Conservation (phyloP, 1,139 yeast species). For the Eremothecium coryli region DNA sequence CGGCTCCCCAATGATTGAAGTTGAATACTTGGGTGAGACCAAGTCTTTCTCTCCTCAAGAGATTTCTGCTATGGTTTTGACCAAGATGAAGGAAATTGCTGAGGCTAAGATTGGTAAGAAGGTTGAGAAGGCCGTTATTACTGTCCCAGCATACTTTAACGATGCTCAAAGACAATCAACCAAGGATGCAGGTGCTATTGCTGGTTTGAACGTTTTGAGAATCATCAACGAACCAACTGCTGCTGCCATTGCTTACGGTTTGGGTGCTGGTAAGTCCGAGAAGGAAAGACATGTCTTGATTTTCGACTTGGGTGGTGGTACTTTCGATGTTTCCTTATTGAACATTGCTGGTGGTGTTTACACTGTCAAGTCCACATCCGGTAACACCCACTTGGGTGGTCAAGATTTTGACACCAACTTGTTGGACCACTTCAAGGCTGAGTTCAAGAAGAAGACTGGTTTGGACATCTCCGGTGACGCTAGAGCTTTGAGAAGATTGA, state of each 20-base stretch:
- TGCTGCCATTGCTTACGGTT: constrained; percentile 97
- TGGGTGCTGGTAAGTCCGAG: constrained; percentile 85
- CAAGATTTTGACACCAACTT: constrained; percentile 98
- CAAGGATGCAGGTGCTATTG: constrained; percentile 97
- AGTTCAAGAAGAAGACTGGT: constrained; percentile 96
- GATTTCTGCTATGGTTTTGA: constrained; percentile 90
- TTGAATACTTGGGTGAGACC: constrained; percentile 85
- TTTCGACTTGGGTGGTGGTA: constrained; percentile 98
- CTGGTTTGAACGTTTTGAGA: constrained; percentile 93
- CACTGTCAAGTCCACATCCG: constrained; percentile 99
- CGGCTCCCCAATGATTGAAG: constrained; percentile 89
- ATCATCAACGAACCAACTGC: constrained; percentile 98
- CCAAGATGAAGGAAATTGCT: constrained; percentile 97
- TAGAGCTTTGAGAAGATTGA: constrained; percentile 95
- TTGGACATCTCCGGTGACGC: constrained; percentile 83
- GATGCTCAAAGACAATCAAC: constrained; percentile 98
- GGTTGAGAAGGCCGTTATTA: constrained; percentile 90
- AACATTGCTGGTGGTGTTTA: constrained; percentile 98
- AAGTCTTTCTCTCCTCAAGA: constrained; percentile 95
- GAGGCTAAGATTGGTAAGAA: constrained; percentile 90
- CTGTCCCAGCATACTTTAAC: constrained; percentile 96
- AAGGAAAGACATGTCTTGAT: constrained; percentile 85
- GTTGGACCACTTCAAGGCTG: constrained; percentile 87
- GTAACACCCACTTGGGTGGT: constrained; percentile 99
- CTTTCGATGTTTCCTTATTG: constrained; percentile 94